Evolutionary conservation across 371 early-diverging fungal species (phyloP), one percentile per base, ranked within the genome.

Genomic region (Saksenaea oblongispora): DNA sequence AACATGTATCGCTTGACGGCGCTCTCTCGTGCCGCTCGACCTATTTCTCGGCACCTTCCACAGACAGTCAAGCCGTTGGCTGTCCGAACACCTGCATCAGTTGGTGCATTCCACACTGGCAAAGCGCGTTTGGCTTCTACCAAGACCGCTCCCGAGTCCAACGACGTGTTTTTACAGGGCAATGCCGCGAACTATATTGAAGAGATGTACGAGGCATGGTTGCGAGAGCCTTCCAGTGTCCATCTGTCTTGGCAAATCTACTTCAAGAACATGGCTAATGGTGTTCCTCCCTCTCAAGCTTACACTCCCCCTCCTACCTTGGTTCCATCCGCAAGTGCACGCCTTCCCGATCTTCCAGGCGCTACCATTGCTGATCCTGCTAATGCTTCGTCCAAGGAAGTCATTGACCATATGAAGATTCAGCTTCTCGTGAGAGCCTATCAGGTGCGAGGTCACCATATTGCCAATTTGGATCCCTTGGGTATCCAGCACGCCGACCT

Each of bases 171-270:
- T 37, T 36, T 72, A 88, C 58, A 62, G 31, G 67, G 67, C 10
- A 63, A 89, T 57, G 76, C 76, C 36, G 95, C 94, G 28, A 80
- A 83, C 66, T 98, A 98, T 70, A 89, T 97, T 70, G 97, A 96
- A 71, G 93, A 95, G 60, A 97, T 98, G 98, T 97, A 95, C 79
- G 82, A 87, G 61, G 95, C 95, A 22, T 98, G 96, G 94, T 82
- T 85, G 39, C 80, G 84, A 65, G 97, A 98, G 66, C 98, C 99
- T 15, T 75, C 70, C 41, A 92, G 94, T 10, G 99, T 98, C 17
- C 98, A 98, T 75, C 79, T 93, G 47, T 95, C 96, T 57, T 98
- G 99, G 99, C 94, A 94, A 75, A 86, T 94, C 18, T 98, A 97
- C 84, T 98, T 98, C 73, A 87, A 87, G 71, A 96, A 97, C 81